Evolutionary conservation across 495 filamentous ascomycete species (phyloP), one percentile per base, ranked within the genome.

Genomic region (Penicillium argentinense): DNA sequence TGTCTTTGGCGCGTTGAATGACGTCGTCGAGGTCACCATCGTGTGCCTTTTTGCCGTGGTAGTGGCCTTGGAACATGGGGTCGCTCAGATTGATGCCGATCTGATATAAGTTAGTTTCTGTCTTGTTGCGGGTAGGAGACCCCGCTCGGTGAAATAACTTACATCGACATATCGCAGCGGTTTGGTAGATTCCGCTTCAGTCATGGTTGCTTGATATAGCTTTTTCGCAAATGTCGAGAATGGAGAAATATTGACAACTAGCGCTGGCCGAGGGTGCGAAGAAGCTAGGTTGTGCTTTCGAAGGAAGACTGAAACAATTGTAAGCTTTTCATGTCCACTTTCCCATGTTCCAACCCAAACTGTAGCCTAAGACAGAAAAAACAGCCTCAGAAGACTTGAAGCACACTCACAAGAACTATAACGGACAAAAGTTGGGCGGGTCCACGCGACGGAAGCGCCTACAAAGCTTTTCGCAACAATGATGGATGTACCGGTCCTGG

Each of bases 41-140:
- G 59, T 98, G 93, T 9, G 76, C 78, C 58, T 86, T 71, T 43
- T 84, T 93, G 47, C 88, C 88, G 59, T 93, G 86, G 60, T 98
- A 92, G 17, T 80, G 68, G 33, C 93, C 93, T 17, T 74, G 73
- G 68, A 91, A 98, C 52, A 95, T 85, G 18, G 86, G 82, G 51
- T 97, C 93, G 40, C 88, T 84, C 28, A 98, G 76, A 68, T 98
- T 98, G 73, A 98, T 96, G 26, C 93, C 93, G 43, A 97, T 80
- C 80, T 85, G 36, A 11, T 33, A 14, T n/a, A 19, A 3, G 42
- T 63, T 32, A 62, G 52, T 29, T 54, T 47, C 23, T 25, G 28
- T n/a, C n/a, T n/a, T n/a, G n/a, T n/a, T n/a, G n/a, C n/a, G n/a
- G n/a, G n/a, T n/a, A n/a, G n/a, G n/a, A n/a, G n/a, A n/a, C n/a